Conservation (phyloP, 768 basidiomycete species). For the Auriscalpium vulgare region DNA sequence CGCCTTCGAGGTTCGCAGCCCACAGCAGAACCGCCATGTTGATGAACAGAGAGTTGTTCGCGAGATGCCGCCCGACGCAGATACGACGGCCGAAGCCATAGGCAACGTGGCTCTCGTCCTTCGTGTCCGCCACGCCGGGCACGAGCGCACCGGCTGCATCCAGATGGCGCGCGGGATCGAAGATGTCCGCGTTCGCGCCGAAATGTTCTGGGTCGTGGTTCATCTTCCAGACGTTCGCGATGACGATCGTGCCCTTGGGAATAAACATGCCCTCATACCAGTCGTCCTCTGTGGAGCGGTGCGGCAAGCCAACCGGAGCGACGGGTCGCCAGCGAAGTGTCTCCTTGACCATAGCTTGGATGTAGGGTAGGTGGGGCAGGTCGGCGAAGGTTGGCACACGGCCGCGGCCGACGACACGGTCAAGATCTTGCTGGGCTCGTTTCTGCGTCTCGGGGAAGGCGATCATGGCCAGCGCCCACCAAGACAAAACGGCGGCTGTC, state of each 20-base stretch:
- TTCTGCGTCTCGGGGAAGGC: constrained; percentile 11
- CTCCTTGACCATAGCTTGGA: constrained; percentile 12
- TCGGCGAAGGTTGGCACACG: constrained; percentile 12
- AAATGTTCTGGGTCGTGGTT: not conserved
- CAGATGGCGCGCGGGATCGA: constrained; percentile 13
- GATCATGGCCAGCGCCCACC: constrained; percentile 12
- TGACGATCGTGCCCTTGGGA: constrained; percentile 26
- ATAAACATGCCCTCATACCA: constrained; percentile 23
- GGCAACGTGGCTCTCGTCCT: constrained; percentile 2
- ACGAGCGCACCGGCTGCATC: not conserved
- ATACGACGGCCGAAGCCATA: constrained; percentile 13
- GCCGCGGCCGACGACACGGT: constrained; percentile 9
- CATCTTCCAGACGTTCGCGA: constrained; percentile 17
- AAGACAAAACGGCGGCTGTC: not conserved
- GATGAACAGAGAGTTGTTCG: constrained; percentile 14
- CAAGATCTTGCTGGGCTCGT: constrained; percentile 14
- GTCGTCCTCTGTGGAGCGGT: constrained; percentile 18
- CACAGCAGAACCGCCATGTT: constrained; percentile 10
- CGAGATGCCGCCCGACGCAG: constrained; percentile 13
- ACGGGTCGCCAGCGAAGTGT: not conserved
- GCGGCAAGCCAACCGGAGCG: not conserved
- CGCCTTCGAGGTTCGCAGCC: constrained; percentile 7
- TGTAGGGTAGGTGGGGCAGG: constrained; percentile 8
- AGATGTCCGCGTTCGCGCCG: constrained; percentile 9
- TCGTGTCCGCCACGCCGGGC: not conserved